phyloP scores from a whole-genome alignment of 441 rosid genomes.

The Erysimum pusillum region DNA sequence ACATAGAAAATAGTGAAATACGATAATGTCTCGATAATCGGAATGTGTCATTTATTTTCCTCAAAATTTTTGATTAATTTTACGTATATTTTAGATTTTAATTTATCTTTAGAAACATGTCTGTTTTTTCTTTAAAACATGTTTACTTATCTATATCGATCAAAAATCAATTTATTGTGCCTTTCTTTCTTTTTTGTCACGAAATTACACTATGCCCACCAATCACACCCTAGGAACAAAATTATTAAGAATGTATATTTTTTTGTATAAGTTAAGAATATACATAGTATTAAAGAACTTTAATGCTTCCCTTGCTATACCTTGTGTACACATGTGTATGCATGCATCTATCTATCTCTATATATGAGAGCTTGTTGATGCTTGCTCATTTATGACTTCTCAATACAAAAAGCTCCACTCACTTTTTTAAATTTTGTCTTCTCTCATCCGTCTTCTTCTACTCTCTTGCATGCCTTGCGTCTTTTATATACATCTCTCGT shows the following conservation, averaged over 20 bases:
- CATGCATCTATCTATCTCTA: conserved; percentile 14
- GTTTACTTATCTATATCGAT: background rate
- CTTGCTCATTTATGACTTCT: conserved; percentile 42
- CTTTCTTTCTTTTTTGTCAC: background rate
- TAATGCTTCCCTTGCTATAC: conserved; percentile 16
- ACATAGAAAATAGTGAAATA: background rate
- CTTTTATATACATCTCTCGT: conserved; percentile 26
- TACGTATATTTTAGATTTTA: background rate
- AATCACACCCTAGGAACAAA: background rate
- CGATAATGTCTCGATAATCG: conserved; percentile 1
- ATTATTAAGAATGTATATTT: conserved; percentile 1
- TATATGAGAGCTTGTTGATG: conserved; percentile 21
- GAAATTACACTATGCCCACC: background rate
- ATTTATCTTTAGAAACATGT: background rate
- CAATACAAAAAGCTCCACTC: conserved; percentile 31
- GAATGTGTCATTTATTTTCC: background rate
- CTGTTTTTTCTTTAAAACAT: background rate
- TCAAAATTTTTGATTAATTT: background rate
- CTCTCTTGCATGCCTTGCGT: conserved; percentile 25
- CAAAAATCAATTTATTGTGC: no score
- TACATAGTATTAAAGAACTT: background rate
- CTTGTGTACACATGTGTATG: conserved; percentile 12
- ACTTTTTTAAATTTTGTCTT: conserved; percentile 14
- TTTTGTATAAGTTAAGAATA: no score
- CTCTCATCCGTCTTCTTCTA: conserved; percentile 36